phyloP scores from a whole-genome alignment of 768 basidiomycete species.

The Termitomyces sp. region DNA sequence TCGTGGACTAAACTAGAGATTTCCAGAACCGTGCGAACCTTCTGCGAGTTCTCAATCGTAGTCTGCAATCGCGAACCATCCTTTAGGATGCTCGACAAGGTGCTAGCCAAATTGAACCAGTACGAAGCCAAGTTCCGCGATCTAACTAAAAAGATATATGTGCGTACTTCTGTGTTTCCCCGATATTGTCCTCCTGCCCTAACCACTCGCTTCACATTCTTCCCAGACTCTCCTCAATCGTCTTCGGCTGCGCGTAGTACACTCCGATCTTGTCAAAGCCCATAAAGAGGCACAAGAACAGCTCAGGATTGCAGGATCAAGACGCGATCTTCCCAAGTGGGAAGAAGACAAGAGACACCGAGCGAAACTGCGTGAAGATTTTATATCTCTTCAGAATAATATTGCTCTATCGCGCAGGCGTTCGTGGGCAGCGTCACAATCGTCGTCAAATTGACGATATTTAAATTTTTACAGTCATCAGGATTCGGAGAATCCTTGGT shows the following conservation, averaged over 20 bases:
- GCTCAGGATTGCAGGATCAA: conserved; percentile 16
- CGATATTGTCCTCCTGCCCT: not conserved
- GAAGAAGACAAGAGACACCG: conserved; percentile 28
- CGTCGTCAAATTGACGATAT: not conserved
- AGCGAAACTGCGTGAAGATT: conserved; percentile 25
- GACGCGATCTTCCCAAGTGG: conserved; percentile 24
- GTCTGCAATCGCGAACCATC: conserved; percentile 4
- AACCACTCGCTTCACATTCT: not conserved
- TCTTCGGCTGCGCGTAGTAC: conserved; percentile 25
- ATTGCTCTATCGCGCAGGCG: conserved; percentile 1
- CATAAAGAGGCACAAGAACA: conserved; percentile 24
- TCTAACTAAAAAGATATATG: conserved; percentile 30
- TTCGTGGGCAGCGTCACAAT: conserved; percentile 4
- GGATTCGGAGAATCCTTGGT: not conserved
- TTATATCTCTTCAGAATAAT: conserved; percentile 12
- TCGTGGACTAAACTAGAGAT: not conserved
- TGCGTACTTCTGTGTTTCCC: conserved; percentile 11
- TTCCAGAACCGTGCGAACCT: conserved; percentile 6
- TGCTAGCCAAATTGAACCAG: conserved; percentile 27
- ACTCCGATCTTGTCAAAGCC: conserved; percentile 23
- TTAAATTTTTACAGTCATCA: not conserved
- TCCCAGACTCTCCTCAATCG: conserved; percentile 21
- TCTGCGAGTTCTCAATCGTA: conserved; percentile 3
- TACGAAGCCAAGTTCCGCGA: conserved; percentile 33
- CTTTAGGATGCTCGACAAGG: conserved; percentile 5